phyloP scores from a whole-genome alignment of 1,284 basidiomycete species.

The Mycena citricolor region DNA sequence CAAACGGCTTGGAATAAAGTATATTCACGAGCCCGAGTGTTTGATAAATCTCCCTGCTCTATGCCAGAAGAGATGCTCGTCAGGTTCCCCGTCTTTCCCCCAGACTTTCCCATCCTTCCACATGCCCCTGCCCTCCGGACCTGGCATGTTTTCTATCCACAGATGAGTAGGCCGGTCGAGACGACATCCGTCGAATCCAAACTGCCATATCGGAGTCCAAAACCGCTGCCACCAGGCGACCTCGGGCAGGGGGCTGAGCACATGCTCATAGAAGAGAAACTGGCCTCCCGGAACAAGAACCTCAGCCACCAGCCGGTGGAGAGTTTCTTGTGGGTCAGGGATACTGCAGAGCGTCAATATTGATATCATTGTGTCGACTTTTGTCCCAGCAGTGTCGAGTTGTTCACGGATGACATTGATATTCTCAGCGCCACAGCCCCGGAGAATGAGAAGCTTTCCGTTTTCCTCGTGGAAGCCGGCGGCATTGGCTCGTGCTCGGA shows the following conservation, averaged over 20 bases:
- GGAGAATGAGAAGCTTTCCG: constrained; percentile 42
- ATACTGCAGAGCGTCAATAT: constrained; percentile 62
- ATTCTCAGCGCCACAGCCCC: constrained; percentile 57
- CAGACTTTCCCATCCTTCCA: constrained; percentile 42
- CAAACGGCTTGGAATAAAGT: no score
- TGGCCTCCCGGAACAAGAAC: constrained; percentile 58
- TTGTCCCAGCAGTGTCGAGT: constrained; percentile 34
- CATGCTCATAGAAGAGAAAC: constrained; percentile 66
- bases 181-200: constrained; percentile 58
- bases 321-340: constrained; percentile 45
- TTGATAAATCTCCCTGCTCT: constrained; percentile 55
- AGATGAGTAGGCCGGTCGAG: constrained; percentile 57
- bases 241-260: constrained; percentile 46
- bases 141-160: constrained; percentile 44
- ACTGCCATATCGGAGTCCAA: constrained; percentile 66
- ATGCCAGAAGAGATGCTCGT: constrained; percentile 59
- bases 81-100: constrained; percentile 45
- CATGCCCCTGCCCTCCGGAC: constrained; percentile 5
- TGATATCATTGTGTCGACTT: constrained; percentile 58
- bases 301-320: constrained; percentile 43
- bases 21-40: constrained; percentile 12
- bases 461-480: constrained; percentile 55
- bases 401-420: constrained; percentile 43
- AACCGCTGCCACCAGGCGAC: constrained; percentile 67
- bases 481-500: constrained; percentile 46